These are phyloP conservation scores for Syzygium aqueum DNA, from an alignment of 345 rosid species.

Conservation along the genomic window DNA sequence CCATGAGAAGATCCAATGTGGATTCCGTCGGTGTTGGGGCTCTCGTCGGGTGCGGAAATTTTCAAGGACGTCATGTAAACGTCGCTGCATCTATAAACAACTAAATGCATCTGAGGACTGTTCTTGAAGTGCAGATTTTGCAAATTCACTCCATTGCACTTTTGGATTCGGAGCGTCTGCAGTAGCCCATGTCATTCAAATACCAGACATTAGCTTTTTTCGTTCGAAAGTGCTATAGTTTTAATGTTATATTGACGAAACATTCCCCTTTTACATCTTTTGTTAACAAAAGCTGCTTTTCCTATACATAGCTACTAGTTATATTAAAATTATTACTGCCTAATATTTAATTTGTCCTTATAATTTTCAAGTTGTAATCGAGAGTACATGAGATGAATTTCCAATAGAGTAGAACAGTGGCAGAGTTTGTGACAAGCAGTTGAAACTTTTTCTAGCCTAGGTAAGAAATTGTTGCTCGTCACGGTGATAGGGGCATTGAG, in stretches of 20 bases:
- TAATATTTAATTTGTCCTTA: neutral
- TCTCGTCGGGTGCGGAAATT: conserved; percentile 11
- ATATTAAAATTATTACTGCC: neutral
- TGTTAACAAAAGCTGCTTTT: neutral
- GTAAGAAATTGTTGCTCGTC: neutral
- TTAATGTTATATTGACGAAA: neutral
- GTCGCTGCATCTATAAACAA: neutral
- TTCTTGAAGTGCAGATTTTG: neutral
- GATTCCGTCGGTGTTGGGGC: conserved; percentile 47
- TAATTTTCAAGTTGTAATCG: neutral
- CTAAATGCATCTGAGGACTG: conserved; percentile 3
- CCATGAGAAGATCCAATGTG: conserved; percentile 5
- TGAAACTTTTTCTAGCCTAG: neutral
- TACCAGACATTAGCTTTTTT: neutral
- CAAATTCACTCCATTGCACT: neutral
- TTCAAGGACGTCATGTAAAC: neutral
- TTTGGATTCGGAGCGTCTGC: neutral
- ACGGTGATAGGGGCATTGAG: neutral
- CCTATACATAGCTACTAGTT: neutral
- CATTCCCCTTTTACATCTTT: neutral
- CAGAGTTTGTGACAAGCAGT: neutral
- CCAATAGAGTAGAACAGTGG: neutral
- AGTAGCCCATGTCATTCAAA: neutral
- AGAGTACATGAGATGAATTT: neutral
- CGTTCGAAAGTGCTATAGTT: neutral